Base-by-base conservation (phyloP, 306 rosid genomes). In the Carpinus viminea region DNA sequence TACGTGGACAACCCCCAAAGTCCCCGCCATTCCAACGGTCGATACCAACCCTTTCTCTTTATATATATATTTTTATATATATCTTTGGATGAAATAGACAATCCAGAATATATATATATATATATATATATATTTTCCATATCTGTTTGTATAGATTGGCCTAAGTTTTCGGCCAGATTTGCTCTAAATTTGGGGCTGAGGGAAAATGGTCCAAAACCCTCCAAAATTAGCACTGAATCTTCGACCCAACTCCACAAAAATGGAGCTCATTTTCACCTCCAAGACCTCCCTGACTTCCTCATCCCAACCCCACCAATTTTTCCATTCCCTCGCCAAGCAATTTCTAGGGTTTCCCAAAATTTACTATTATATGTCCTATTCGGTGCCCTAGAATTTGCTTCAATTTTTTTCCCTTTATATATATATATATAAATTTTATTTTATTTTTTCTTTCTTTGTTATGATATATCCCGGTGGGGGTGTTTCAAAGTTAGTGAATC, bases 351-450 rank as follows among this genome's bases (percentile, higher is more conserved):
- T 83, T 74, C 86, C 91, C 69, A 8, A 68, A 16, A 69, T 75
- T 56, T 72, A 21, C n/a, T 10, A 16, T 76, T 68, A 54, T 56
- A 28, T 43, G 34, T 16, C 57, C 8, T 70, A 12, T 87, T 61
- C 61, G 88, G 83, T 85, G 74, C 89, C 91, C 94, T 89, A 82
- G 91, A 82, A 80, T 72, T 83, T 77, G 71, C 85, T 79, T 62
- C 68, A 51, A 61, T n/a, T 68, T 47, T 3, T 56, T 61, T 51
- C n/a, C n/a, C n/a, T n/a, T n/a, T n/a, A n/a, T n/a, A n/a, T n/a
- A n/a, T n/a, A n/a, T n/a, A n/a, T n/a, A n/a, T n/a, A n/a, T n/a
- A n/a, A n/a, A n/a, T n/a, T 6, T 24, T 4, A 3, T 20, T 18
- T 41, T 28, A 36, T 47, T 36, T 7, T 20, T 38, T 0, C 12